Conservation (phyloP, 768 basidiomycete species). For the Cystobasidium onofrii region DNA sequence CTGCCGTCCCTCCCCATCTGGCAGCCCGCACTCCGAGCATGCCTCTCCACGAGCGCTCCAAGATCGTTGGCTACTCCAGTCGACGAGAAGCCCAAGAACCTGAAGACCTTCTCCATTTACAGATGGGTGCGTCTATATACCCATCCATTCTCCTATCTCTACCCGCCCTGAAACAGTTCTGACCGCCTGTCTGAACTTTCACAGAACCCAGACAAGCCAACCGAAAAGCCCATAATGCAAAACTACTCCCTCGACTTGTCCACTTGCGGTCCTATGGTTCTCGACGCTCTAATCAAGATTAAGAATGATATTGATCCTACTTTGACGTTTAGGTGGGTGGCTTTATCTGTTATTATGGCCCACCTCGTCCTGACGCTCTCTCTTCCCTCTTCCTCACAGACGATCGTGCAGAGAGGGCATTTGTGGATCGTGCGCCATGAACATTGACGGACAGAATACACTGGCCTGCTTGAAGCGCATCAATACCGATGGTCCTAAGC, state of each 20-base stretch:
- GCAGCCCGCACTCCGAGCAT: constrained; percentile 27
- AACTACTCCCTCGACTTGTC: constrained; percentile 85
- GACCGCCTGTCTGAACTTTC: background rate
- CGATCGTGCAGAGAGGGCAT: constrained; percentile 90
- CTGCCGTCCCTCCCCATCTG: background rate
- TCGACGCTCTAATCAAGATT: constrained; percentile 94
- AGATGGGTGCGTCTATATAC: constrained; percentile 63
- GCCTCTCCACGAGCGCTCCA: constrained; percentile 22
- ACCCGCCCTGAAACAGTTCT: background rate
- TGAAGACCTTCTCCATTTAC: constrained; percentile 98
- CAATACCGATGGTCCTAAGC: constrained; percentile 62
- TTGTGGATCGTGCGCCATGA: constrained; percentile 98
- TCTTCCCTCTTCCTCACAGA: constrained; percentile 6
- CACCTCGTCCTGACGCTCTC: background rate
- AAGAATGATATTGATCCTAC: constrained; percentile 98
- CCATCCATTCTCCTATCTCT: too few species aligned
- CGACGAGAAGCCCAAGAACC: constrained; percentile 52
- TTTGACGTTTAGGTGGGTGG: constrained; percentile 67
- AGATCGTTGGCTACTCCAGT: constrained; percentile 37
- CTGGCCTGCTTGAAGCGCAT: constrained; percentile 95
- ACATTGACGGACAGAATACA: constrained; percentile 96
- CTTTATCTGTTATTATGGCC: background rate
- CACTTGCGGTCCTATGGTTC: constrained; percentile 90
- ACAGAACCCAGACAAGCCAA: constrained; percentile 88
- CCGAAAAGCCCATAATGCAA: constrained; percentile 81